phyloP scores from a whole-genome alignment of 176 grass and related monocot species.

The Triticum timopheevii region DNA sequence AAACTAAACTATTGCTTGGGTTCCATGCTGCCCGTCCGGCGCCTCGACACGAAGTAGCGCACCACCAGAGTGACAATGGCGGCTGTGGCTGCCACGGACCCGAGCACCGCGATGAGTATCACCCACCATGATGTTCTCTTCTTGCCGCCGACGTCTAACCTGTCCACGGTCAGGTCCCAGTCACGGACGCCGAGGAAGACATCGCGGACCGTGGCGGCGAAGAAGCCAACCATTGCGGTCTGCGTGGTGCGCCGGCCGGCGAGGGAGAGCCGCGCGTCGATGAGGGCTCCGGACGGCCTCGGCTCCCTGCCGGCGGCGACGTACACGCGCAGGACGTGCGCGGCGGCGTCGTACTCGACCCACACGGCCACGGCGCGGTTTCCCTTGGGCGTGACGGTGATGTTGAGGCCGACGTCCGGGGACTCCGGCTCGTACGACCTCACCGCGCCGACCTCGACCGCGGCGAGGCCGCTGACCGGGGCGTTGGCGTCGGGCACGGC shows the following conservation, averaged over 20 bases:
- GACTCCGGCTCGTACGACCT: neutral
- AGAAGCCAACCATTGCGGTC: slow-evolving; percentile 22
- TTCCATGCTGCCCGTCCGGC: neutral
- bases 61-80: neutral
- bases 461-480: neutral
- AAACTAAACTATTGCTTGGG: neutral
- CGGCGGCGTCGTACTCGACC: slow-evolving; percentile 22
- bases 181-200: slow-evolving; percentile 16
- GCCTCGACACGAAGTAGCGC: neutral
- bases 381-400: slow-evolving; percentile 19
- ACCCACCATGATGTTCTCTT: slow-evolving; percentile 19
- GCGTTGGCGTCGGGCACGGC: neutral
- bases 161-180: slow-evolving; percentile 26
- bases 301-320: neutral
- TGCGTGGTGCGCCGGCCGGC: neutral
- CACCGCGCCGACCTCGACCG: slow-evolving; percentile 5
- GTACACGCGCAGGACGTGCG: slow-evolving; percentile 15
- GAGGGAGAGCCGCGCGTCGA: neutral
- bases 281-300: neutral
- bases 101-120: slow-evolving; percentile 14
- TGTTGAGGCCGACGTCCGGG: slow-evolving; percentile 15
- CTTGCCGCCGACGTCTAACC: neutral
- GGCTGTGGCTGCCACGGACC: neutral
- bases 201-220: neutral
- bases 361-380: neutral